Evolutionary conservation across 805 yeast genomes (phyloP), one percentile per base, ranked within the genome.

Genomic region (Cyberlindnera suaveolens): DNA sequence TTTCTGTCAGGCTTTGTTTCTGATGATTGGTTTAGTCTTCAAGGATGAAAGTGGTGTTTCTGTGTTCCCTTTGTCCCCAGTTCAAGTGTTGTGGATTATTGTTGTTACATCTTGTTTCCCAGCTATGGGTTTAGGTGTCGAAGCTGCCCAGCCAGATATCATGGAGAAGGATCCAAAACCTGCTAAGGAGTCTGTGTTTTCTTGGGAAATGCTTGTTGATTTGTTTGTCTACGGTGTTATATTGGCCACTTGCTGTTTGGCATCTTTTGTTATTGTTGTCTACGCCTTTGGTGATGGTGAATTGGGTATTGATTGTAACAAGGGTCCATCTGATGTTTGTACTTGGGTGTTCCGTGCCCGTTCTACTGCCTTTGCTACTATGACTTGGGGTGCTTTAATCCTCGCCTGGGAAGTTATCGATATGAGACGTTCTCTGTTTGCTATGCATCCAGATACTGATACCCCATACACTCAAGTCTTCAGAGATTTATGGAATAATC

Each of bases 371-470:
- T 87, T 87, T 68, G 83, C 83, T 1, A 77, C 82, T 2, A 81
- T 86, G 81, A 87, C 95, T 1, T 87, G 95, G 95, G 76, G 90
- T 66, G 84, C 91, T 4, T 71, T 87, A 46, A 60, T 86, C 26
- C 67, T 85, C 38, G 93, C 95, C 1, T 85, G 93, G 93, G 93
- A 85, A 64, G 87, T 86, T 53, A 72, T 85, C 45, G 86, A 85
- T 57, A 65, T 80, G 62, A 70, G 82, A 52, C 70, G 80, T 53
- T 85, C 95, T 2, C 67, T 86, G 48, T 85, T 85, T 63, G 66
- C 67, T 42, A 81, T 81, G 85, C 75, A 80, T 45, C 85, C 85
- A 19, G 82, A 78, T 38, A 65, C 81, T 14, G 52, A 48, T 23
- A 71, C 77, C 14, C 78, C 82, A 52, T 74, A 68, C 54, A 77